A percentile compares a stretch with the other conserved stretches of the same genome.
phyloP scores from a whole-genome alignment of 345 rosid genomes.

The Gossypium turneri region DNA sequence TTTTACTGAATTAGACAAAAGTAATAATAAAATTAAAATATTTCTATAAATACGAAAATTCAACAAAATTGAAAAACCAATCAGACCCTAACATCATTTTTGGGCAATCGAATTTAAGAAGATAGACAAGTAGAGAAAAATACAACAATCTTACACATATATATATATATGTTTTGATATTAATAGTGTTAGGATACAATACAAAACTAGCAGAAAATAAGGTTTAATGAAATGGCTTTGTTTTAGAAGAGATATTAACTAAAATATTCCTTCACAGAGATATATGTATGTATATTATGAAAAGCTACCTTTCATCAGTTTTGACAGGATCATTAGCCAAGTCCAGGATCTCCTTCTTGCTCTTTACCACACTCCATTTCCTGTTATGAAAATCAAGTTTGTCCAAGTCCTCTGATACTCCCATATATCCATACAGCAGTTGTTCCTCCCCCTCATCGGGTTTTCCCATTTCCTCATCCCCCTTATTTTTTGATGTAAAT shows the following conservation, averaged over 20 bases:
- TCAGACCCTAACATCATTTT: too few species aligned
- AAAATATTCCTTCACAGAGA: background rate
- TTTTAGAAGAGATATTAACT: background rate
- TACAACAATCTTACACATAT: background rate
- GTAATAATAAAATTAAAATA: too few species aligned
- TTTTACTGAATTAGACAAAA: too few species aligned
- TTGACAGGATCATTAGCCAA: constrained; percentile 59
- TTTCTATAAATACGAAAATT: too few species aligned
- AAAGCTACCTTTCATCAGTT: constrained; percentile 20
- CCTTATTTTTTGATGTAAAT: constrained; percentile 28
- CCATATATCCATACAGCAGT: constrained; percentile 47
- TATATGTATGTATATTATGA: background rate
- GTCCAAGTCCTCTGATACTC: constrained; percentile 44
- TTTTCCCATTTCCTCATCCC: constrained; percentile 14
- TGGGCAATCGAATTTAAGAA: too few species aligned
- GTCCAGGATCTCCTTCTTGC: constrained; percentile 51
- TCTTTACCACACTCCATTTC: constrained; percentile 36
- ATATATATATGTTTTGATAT: background rate
- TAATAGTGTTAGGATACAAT: background rate
- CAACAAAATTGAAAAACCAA: too few species aligned
- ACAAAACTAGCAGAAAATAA: constrained; percentile 1
- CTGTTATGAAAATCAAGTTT: constrained; percentile 39
- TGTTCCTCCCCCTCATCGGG: constrained; percentile 29
- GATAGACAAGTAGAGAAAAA: background rate
- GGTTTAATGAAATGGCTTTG: background rate